These are phyloP conservation scores for Monilinia vaccinii-corymbosi DNA, from an alignment of 2,329 filamentous ascomycete species.

Conservation along the genomic window DNA sequence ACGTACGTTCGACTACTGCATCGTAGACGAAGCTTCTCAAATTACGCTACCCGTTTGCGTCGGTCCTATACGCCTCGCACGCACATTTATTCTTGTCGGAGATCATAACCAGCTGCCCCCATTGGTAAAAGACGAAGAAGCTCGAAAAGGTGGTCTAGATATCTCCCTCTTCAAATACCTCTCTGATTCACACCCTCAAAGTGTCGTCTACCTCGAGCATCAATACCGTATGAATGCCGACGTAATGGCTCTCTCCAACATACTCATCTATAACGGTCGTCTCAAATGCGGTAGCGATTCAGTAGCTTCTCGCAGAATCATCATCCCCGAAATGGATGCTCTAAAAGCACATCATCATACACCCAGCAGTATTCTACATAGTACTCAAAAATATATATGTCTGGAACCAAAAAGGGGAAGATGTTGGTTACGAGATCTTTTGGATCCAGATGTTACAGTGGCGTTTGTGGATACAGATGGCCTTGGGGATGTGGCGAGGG, in stretches of 20 bases:
- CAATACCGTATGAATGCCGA: constrained; percentile 99
- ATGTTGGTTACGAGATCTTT: constrained; percentile 71
- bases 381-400: constrained; percentile 46
- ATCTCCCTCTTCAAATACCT: constrained; percentile 89
- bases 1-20: constrained; percentile 92
- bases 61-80: constrained; percentile 86
- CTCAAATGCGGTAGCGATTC: constrained; percentile 79
- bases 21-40: constrained; percentile 95
- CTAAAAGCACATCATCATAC: constrained; percentile 51
- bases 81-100: constrained; percentile 87
- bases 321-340: constrained; percentile 55
- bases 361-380: constrained; percentile 15
- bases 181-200: constrained; percentile 77
- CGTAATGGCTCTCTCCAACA: constrained; percentile 89
- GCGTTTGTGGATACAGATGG: constrained; percentile 85
- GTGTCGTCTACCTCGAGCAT: constrained; percentile 85
- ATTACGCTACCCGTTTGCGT: constrained; percentile 93
- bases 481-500: constrained; percentile 53
- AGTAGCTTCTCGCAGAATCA: constrained; percentile 60
- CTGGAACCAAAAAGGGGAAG: constrained; percentile 32
- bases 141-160: constrained; percentile 77
- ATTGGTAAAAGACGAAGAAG: constrained; percentile 85
- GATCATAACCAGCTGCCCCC: constrained; percentile 96
- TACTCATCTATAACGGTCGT: constrained; percentile 82
- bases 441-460: constrained; percentile 64